Percentiles rank a stretch among this genome's conserved stretches.
Conservation (phyloP, 2,329 filamentous ascomycete species). For the Penicillium nordicum region DNA sequence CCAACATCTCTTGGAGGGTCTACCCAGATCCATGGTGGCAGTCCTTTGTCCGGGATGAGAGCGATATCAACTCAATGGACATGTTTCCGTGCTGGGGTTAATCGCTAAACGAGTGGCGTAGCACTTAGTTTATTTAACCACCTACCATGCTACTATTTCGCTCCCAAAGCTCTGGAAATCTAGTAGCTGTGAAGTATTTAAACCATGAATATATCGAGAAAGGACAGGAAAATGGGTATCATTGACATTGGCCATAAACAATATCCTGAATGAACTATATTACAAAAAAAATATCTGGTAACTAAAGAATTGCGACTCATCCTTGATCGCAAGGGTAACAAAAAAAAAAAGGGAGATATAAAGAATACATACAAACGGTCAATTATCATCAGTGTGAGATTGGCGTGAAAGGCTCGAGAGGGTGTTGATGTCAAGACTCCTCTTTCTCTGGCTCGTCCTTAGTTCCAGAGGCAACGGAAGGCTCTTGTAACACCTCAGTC, state of each 20-base stretch:
- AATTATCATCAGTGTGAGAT: constrained; percentile 9
- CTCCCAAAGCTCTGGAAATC: too few relatives aligned
- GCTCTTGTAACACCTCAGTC: neutral
- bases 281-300: constrained; percentile 16
- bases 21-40: too few relatives aligned
- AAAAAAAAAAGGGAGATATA: neutral
- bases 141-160: too few relatives aligned
- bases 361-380: neutral
- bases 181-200: neutral
- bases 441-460: constrained; percentile 15
- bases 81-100: too few relatives aligned
- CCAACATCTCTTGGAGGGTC: too few relatives aligned
- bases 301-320: neutral
- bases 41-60: too few relatives aligned
- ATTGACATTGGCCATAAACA: constrained; percentile 26
- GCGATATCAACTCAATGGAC: too few relatives aligned
- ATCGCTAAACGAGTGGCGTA: too few relatives aligned
- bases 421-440: neutral
- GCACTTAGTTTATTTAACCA: too few relatives aligned
- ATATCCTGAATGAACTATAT: constrained; percentile 24
- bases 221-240: constrained; percentile 22
- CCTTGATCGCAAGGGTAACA: neutral
- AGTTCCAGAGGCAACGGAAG: neutral
- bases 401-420: neutral
- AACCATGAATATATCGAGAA: neutral